These are phyloP conservation scores for Eucalyptus sideroxylon DNA, from an alignment of 345 rosid species.

Conservation along the genomic window DNA sequence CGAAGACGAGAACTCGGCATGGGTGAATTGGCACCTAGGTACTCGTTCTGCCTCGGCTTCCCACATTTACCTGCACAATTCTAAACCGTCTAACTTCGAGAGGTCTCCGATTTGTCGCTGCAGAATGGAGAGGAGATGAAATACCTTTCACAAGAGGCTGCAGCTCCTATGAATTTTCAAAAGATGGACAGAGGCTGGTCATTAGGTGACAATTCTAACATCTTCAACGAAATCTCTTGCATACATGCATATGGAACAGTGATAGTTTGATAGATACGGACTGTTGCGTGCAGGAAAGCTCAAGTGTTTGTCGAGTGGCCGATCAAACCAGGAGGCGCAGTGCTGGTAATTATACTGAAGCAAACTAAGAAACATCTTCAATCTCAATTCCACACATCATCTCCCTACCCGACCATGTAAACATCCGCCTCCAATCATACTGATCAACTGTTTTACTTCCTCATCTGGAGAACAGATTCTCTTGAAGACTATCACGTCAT, in stretches of 20 bases:
- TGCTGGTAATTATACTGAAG: conserved; percentile 33
- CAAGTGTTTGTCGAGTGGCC: conserved; percentile 52
- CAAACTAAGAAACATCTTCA: not conserved
- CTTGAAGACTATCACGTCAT: conserved; percentile 30
- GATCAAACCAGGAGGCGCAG: conserved; percentile 65
- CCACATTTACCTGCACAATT: not conserved
- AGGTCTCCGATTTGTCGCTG: not conserved
- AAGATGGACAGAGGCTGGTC: conserved; percentile 15
- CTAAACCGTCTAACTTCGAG: not conserved
- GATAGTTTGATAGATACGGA: not conserved
- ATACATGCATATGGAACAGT: not conserved
- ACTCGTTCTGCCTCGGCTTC: not conserved
- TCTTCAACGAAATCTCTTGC: not conserved
- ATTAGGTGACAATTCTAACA: conserved; percentile 20
- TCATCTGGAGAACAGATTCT: conserved; percentile 15
- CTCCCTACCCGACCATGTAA: not conserved
- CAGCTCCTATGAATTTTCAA: conserved; percentile 57
- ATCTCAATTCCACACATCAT: not conserved
- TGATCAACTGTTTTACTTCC: not conserved
- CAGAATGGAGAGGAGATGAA: conserved; percentile 62
- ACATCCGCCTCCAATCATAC: not conserved
- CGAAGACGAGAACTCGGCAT: conserved; percentile 43
- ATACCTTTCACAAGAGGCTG: conserved; percentile 78
- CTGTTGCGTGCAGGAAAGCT: conserved; percentile 41
- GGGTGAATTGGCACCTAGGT: conserved; percentile 76